These are phyloP conservation scores for Leccinellum rugosiceps DNA, from an alignment of 768 basidiomycete genomes.

Conservation along the genomic window DNA sequence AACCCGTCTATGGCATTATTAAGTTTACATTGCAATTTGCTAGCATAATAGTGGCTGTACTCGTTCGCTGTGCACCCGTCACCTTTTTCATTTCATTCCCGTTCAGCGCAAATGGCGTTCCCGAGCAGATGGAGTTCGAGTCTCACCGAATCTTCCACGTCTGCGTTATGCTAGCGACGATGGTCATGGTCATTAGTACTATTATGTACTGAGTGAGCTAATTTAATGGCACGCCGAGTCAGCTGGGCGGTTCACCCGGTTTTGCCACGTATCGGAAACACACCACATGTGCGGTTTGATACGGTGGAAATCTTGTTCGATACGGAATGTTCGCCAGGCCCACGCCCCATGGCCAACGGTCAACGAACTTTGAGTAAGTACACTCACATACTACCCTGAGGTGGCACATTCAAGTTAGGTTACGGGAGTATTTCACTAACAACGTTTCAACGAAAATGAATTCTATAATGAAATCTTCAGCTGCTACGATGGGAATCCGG, in stretches of 20 bases:
- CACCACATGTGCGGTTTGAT: constrained; percentile 9
- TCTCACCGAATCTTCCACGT: constrained; percentile 91
- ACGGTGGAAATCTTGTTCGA: constrained; percentile 19
- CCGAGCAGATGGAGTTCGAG: constrained; percentile 77
- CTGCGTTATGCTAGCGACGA: constrained; percentile 69
- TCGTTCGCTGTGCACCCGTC: constrained; percentile 29
- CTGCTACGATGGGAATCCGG: too few species aligned
- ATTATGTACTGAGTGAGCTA: constrained; percentile 53
- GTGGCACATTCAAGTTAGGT: too few species aligned
- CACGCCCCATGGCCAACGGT: too few species aligned
- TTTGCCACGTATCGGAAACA: constrained; percentile 21
- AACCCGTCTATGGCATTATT: constrained; percentile 56
- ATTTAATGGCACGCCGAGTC: constrained; percentile 49
- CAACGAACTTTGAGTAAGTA: too few species aligned
- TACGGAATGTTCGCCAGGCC: constrained; percentile 15
- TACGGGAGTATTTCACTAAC: too few species aligned
- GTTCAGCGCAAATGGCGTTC: constrained; percentile 77
- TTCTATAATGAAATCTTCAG: too few species aligned
- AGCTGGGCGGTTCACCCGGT: constrained; percentile 20
- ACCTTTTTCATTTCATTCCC: constrained; percentile 32
- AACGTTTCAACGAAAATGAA: too few species aligned
- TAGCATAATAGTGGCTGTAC: too few species aligned
- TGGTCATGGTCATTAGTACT: constrained; percentile 67
- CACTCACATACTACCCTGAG: too few species aligned
- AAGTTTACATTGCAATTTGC: too few species aligned